phyloP scores from a whole-genome alignment of 306 rosid species.

The Castanopsis chinensis region DNA sequence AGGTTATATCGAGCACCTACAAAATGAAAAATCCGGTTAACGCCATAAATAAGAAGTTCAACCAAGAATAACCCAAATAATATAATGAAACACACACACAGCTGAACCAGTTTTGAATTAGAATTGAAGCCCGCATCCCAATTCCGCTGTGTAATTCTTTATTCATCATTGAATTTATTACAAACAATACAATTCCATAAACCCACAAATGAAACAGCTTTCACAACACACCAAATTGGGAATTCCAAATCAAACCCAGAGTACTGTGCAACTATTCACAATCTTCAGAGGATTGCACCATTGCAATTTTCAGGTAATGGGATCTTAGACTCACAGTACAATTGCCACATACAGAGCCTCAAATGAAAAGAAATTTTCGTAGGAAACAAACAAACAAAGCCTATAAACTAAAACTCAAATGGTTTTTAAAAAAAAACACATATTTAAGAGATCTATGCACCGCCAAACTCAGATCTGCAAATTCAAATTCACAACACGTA shows the following conservation, averaged over 20 bases:
- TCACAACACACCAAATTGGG: not conserved
- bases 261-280: not conserved
- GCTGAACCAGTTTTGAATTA: not conserved
- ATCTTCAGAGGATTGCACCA: not conserved
- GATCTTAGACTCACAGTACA: too few relatives aligned
- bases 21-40: not conserved
- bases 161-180: not conserved
- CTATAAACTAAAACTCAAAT: too few relatives aligned
- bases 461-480: too few relatives aligned
- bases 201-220: too few relatives aligned
- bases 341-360: too few relatives aligned
- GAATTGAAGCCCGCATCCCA: not conserved
- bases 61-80: not conserved
- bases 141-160: not conserved
- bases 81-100: not conserved
- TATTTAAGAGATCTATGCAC: too few relatives aligned
- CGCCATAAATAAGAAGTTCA: not conserved
- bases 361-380: not conserved
- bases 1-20: constrained; percentile 12
- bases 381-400: too few relatives aligned
- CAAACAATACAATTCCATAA: not conserved
- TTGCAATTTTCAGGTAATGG: not conserved
- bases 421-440: too few relatives aligned
- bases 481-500: too few relatives aligned
- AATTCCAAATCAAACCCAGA: constrained; percentile 8